Conservation (phyloP, 2,329 filamentous ascomycete species). For the Paracorniculantispora psalliotae region DNA sequence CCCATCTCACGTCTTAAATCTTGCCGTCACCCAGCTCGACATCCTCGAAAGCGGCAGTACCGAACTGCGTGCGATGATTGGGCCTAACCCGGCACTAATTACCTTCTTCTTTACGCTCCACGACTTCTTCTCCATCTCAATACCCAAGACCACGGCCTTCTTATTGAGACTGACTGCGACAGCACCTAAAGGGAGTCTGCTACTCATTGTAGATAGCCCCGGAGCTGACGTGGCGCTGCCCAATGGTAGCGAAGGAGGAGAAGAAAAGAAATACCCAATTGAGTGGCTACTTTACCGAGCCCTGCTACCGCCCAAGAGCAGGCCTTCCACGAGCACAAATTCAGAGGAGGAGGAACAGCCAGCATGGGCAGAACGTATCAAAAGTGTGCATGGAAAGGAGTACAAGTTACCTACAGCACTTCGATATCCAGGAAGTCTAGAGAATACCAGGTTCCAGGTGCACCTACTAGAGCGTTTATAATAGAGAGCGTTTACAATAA, state of each 20-base stretch:
- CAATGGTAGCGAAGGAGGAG: constrained; percentile 9
- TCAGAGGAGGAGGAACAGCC: constrained; percentile 12
- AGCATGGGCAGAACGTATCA: constrained; percentile 17
- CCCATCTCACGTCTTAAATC: constrained; percentile 11
- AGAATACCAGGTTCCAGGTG: constrained; percentile 19
- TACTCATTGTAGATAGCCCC: constrained; percentile 15
- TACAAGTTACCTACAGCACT: constrained; percentile 14
- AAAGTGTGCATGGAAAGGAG: constrained; percentile 9
- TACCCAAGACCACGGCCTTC: constrained; percentile 16
- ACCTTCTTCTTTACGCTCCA: constrained; percentile 19
- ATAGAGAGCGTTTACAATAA: constrained; percentile 4
- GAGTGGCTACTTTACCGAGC: constrained; percentile 17
- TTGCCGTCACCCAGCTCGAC: constrained; percentile 14
- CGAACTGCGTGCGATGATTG: constrained; percentile 15
- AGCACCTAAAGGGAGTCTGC: constrained; percentile 16
- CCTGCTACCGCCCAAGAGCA: constrained; percentile 14
- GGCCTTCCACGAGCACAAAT: not conserved
- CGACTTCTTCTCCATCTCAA: constrained; percentile 18
- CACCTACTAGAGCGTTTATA: constrained; percentile 18
- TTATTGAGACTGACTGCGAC: constrained; percentile 14
- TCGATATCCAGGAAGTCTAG: constrained; percentile 17
- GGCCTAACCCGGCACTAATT: constrained; percentile 13
- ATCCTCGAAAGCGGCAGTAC: constrained; percentile 13
- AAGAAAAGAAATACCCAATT: constrained; percentile 17
- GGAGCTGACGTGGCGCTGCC: constrained; percentile 12